Conservation (phyloP, 2,329 filamentous ascomycete genomes). For the Aspergillus sp. region DNA sequence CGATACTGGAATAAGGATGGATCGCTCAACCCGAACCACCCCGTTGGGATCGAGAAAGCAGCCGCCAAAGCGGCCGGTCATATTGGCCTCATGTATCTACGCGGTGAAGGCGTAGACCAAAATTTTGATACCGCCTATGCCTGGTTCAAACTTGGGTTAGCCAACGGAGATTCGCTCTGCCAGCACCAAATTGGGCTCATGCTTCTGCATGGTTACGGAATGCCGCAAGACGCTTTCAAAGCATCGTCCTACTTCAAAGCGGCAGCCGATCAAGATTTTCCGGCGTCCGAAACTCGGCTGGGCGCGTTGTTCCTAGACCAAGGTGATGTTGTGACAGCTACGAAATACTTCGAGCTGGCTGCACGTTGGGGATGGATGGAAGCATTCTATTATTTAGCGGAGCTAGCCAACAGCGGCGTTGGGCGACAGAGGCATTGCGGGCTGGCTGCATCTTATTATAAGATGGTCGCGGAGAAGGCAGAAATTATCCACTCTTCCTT, state of each 20-base stretch:
- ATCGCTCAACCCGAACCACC: conserved; percentile 68
- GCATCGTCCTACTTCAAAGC: conserved; percentile 75
- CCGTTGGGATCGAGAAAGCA: conserved; percentile 70
- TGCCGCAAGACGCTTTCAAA: conserved; percentile 66
- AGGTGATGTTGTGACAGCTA: conserved; percentile 76
- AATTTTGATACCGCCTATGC: conserved; percentile 72
- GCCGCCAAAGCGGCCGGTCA: conserved; percentile 83
- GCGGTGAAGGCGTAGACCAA: conserved; percentile 80
- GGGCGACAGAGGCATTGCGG: conserved; percentile 77
- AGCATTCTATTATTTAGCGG: conserved; percentile 87
- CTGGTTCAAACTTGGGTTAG: conserved; percentile 81
- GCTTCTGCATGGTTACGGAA: conserved; percentile 75
- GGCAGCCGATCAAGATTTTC: conserved; percentile 78
- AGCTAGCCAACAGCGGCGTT: conserved; percentile 78
- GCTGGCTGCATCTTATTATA: conserved; percentile 79
- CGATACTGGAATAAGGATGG: conserved; percentile 81
- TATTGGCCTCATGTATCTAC: conserved; percentile 83
- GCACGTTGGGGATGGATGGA: conserved; percentile 81
- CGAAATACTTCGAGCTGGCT: conserved; percentile 84
- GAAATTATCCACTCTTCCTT: conserved; percentile 76
- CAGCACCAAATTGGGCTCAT: conserved; percentile 83
- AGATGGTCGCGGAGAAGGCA: conserved; percentile 71
- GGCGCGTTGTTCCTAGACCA: conserved; percentile 85
- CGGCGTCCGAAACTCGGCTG: conserved; percentile 77
- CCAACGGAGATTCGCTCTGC: conserved; percentile 75